Conservation (phyloP, 257 asterid genomes). For the Penstemon davidsonii region DNA sequence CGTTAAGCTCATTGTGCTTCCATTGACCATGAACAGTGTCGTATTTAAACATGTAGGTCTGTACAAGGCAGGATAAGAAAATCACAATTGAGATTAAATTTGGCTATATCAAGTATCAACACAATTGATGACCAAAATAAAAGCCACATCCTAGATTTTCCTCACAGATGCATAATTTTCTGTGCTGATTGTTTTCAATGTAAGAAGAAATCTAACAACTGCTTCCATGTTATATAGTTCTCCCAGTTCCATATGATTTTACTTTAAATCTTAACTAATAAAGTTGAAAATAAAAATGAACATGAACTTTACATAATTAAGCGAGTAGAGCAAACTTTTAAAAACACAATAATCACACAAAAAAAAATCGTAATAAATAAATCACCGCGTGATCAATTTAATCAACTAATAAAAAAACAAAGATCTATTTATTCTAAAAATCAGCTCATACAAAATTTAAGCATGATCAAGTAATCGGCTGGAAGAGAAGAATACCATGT, state of each 20-base stretch:
- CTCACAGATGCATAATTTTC: neutral
- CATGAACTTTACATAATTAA: too few species aligned
- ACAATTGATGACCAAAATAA: neutral
- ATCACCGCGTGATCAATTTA: neutral
- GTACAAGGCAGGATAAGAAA: constrained; percentile 3
- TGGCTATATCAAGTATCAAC: neutral
- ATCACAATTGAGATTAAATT: neutral
- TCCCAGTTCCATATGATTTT: neutral
- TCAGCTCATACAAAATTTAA: neutral
- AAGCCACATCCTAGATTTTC: constrained; percentile 5
- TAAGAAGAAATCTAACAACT: neutral
- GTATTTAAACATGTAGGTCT: constrained; percentile 90
- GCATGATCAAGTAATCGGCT: neutral
- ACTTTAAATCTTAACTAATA: too few species aligned
- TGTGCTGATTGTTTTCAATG: neutral
- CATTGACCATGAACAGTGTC: constrained; percentile 86
- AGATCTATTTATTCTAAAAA: neutral
- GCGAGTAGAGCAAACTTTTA: neutral
- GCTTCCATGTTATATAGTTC: neutral
- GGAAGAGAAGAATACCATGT: constrained; percentile 51
- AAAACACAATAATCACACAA: neutral
- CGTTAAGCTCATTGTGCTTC: constrained; percentile 64
- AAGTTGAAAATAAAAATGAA: too few species aligned
- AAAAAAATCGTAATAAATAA: neutral
- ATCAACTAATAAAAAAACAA: neutral